Evolutionary conservation across 2,329 filamentous ascomycete species (phyloP), one percentile per base, ranked within the genome.

Genomic region (Sordariomycetes sp.): DNA sequence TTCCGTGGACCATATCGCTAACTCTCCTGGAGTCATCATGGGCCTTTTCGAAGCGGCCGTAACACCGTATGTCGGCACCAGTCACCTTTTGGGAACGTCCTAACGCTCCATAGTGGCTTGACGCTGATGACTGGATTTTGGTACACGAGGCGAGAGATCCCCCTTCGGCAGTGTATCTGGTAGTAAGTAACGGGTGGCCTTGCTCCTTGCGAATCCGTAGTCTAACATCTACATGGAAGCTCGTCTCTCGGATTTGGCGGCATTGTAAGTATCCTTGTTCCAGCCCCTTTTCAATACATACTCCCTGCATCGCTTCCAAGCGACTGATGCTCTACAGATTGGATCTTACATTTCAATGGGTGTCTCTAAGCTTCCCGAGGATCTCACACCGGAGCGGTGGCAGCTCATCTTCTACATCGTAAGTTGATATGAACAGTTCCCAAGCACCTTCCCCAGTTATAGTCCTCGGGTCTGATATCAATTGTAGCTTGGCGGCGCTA

Each of bases 291-390:
- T 7, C 71, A 69, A 70, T 69, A 17, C n/a, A 12, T 17, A 15
- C 13, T 4, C 13, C 36, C 36, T 17, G 5, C 10, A 7, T 7
- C 39, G 69, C 2, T 32, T 67, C 5, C 65, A 62, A 42, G 69
- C 70, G 6, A 52, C 71, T 4, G 61, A 70, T 34, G 54, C 69
- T 59, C 69, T 68, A 1, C 67, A 70, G 59, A 63, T 66, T 10
- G 64, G 66, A n/a, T 68, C 64, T 1, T 69, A 69, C 55, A 68
- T 69, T 34, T 68, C 67, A 6, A 67, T 64, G 61, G 67, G 67
- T 10, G 60, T 68, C 17, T 66, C 67, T 0, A 64, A 59, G 22
- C 62, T 68, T 5, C 64, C 67, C 1, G 59, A 53, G 6, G 55
- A 63, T 52, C 55, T 62, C 10, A 69, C 8, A 3, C 39, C 39